These are phyloP conservation scores for Yamadazyma endophytica DNA, from an alignment of 805 yeast genomes.

Conservation along the genomic window DNA sequence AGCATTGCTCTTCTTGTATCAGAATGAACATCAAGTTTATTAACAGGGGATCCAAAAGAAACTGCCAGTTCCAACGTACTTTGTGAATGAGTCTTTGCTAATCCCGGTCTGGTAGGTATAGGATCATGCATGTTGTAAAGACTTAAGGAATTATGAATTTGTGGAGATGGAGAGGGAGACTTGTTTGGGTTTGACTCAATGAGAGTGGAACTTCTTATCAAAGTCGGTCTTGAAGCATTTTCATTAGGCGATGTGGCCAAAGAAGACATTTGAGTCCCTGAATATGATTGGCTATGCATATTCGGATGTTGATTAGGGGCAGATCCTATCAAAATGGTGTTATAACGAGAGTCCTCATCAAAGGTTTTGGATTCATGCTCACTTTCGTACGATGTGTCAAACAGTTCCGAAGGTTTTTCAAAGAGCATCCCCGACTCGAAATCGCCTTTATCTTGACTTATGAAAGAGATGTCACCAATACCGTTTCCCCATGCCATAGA, in stretches of 20 bases:
- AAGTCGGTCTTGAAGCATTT: slow-evolving; percentile 7
- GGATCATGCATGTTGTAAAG: slow-evolving; percentile 6
- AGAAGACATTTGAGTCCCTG: no score
- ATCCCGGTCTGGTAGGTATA: slow-evolving; percentile 21
- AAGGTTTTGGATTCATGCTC: slow-evolving; percentile 8
- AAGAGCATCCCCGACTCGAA: no score
- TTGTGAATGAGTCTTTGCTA: slow-evolving; percentile 30
- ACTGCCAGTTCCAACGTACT: slow-evolving; percentile 30
- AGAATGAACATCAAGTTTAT: slow-evolving; percentile 1
- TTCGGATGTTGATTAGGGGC: no score
- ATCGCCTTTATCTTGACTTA: slow-evolving; percentile 46
- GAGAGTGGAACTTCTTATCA: slow-evolving; percentile 11
- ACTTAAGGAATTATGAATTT: slow-evolving; percentile 12
- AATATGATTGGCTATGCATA: no score
- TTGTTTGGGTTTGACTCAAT: slow-evolving; percentile 2
- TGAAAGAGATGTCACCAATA: slow-evolving; percentile 44
- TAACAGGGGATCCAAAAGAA: slow-evolving; percentile 15
- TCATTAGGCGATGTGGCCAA: slow-evolving; percentile 10
- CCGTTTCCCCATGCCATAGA: slow-evolving; percentile 59
- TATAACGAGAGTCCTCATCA: slow-evolving; percentile 10
- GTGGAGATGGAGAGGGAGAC: slow-evolving; percentile 11
- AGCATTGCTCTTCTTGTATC: slow-evolving; percentile 8
- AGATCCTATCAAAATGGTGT: slow-evolving; percentile 11
- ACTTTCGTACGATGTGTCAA: slow-evolving; percentile 9
- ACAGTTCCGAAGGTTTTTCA: slow-evolving; percentile 15